Evolutionary conservation across 129 eudicot species (phyloP).

Genomic region (Flaveria trinervia): DNA sequence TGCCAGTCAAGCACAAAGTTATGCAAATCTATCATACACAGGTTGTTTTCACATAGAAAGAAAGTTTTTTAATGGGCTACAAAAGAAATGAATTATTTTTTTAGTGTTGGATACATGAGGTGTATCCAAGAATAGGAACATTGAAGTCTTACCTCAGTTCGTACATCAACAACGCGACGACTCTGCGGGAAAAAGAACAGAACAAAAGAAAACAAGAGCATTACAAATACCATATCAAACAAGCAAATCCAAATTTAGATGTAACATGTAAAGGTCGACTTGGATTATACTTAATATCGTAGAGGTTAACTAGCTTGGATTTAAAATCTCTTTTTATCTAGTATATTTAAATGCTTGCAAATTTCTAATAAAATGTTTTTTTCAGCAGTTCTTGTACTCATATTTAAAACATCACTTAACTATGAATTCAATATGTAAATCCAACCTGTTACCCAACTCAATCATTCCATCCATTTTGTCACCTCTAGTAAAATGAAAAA

Average conservation of each 20-base stretch:
- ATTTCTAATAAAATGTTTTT: not conserved
- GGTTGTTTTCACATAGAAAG: not conserved
- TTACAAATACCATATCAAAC: not conserved
- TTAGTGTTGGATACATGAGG: not conserved
- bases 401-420: not conserved
- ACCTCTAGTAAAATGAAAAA: not conserved
- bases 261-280: not conserved
- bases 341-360: not conserved
- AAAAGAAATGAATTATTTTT: not conserved
- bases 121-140: not conserved
- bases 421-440: not conserved
- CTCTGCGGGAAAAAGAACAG: constrained; percentile 40
- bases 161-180: constrained; percentile 48
- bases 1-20: not conserved
- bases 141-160: constrained; percentile 58
- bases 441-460: not conserved
- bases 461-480: not conserved
- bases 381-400: not conserved
- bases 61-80: not conserved
- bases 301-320: not conserved
- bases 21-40: not conserved
- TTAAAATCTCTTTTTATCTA: not conserved
- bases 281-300: not conserved
- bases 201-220: constrained; percentile 21
- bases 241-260: not conserved